phyloP scores from a whole-genome alignment of 2,329 filamentous ascomycete species.

The Penicillium sp. region DNA sequence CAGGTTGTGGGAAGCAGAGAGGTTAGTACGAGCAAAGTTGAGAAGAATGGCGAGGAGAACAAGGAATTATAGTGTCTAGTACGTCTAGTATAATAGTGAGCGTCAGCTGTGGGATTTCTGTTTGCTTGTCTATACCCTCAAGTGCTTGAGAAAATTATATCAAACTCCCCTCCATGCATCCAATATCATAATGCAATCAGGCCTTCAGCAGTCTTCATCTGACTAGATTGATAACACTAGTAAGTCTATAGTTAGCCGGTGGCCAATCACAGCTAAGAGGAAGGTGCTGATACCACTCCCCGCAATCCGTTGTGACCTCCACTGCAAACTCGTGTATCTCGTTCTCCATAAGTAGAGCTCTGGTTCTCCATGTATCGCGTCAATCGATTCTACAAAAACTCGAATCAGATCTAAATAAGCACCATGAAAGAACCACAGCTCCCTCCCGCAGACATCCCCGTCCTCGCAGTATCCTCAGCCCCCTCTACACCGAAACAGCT shows the following conservation, averaged over 20 bases:
- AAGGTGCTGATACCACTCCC: not conserved
- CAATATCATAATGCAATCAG: no score
- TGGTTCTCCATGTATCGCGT: not conserved
- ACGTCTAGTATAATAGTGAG: not conserved
- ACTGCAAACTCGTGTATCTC: not conserved
- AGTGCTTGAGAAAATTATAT: not conserved
- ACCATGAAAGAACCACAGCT: constrained; percentile 23
- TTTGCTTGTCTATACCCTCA: not conserved
- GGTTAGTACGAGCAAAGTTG: not conserved
- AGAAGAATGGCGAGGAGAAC: not conserved
- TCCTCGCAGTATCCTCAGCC: not conserved
- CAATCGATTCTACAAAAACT: not conserved
- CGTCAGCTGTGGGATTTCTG: not conserved
- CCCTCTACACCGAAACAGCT: constrained; percentile 33
- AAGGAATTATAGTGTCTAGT: not conserved
- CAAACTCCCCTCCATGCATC: not conserved
- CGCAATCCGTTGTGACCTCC: not conserved
- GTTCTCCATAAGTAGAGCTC: not conserved
- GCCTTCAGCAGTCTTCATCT: no score
- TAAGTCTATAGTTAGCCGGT: not conserved
- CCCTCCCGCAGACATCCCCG: constrained; percentile 2
- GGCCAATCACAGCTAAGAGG: not conserved
- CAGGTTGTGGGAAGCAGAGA: not conserved
- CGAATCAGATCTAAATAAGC: not conserved
- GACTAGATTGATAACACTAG: no score